Base-by-base conservation (phyloP, 345 rosid species). In the Litchi chinensis region DNA sequence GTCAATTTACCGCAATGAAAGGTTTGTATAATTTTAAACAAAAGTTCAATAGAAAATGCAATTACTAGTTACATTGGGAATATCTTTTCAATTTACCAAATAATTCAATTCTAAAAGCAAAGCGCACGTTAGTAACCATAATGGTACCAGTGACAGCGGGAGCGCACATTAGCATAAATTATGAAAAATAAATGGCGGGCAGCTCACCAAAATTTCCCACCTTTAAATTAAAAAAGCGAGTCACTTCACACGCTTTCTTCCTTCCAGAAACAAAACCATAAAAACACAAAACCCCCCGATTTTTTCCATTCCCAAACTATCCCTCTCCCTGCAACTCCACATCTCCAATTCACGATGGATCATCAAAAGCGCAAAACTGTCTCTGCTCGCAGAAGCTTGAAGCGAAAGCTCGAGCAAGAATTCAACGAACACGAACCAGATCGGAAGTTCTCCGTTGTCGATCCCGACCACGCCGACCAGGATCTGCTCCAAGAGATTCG, bases 391-490 rank as follows among this genome's bases (percentile, higher is more conserved):
- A 79, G 86, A 60, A 85, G 87, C 85, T 83, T 86, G 91, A 93
- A 87, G 84, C 80, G 91, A 60, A 91, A 89, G 82, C 85, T 87
- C 10, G 83, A 83, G 74, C 84, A 66, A 26, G 89, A 90, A 5
- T 79, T 84, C 70, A 81, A 52, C 1, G 75, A 40, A 7, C 83
- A 74, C 5, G 77, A 76, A 46, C 68, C 41, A 46, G 74, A 79
- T 75, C 81, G 79, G 46, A 83, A 84, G 76, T 79, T 70, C n/a
- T 59, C 62, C 6, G 71, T 69, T 75, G 6, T 77, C 76, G 82
- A 70, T 5, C 24, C 77, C 13, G 48, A 8, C 13, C 81, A 70
- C 9, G 32, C 63, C 71, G 72, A 28, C 2, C 52, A 56, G 71
- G 88, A 85, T 83, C 86, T 87, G 65, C 79, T 59, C 56, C 67